Evolutionary conservation across 116 monocot species (phyloP).

Genomic region (Trichopus zeylanicus): DNA sequence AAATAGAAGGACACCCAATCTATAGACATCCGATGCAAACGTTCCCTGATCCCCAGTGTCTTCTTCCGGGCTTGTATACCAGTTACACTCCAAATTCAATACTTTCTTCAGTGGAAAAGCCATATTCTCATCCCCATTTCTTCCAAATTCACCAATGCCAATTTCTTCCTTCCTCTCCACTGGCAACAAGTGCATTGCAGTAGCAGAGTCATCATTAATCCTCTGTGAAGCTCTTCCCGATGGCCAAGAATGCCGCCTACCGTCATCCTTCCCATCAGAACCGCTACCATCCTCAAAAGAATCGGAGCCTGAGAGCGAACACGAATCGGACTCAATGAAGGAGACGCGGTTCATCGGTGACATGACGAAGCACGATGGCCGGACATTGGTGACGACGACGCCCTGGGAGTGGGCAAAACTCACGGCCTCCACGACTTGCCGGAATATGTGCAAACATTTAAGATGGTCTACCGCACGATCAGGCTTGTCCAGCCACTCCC

Average conservation of each 20-base stretch:
- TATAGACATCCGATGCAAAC: slow-evolving; percentile 75
- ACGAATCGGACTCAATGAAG: slow-evolving; percentile 85
- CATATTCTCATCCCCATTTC: slow-evolving; percentile 22
- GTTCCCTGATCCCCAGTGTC: slow-evolving; percentile 24
- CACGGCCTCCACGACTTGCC: slow-evolving; percentile 72
- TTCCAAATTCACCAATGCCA: not conserved
- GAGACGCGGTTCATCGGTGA: slow-evolving; percentile 56
- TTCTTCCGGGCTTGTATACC: slow-evolving; percentile 92
- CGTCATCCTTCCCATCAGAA: slow-evolving; percentile 1
- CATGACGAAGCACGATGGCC: slow-evolving; percentile 89
- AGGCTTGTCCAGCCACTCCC: slow-evolving; percentile 76
- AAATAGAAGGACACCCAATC: slow-evolving; percentile 82
- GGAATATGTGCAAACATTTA: slow-evolving; percentile 76
- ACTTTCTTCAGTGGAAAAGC: slow-evolving; percentile 67
- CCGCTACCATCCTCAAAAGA: slow-evolving; percentile 16
- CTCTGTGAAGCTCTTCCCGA: slow-evolving; percentile 1
- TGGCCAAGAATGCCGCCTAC: not conserved
- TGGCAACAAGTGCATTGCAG: not conserved
- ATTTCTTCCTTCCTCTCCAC: slow-evolving; percentile 3
- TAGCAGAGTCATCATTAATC: not conserved
- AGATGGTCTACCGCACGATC: slow-evolving; percentile 42
- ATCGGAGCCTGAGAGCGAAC: slow-evolving; percentile 50
- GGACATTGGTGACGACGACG: slow-evolving; percentile 53
- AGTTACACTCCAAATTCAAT: slow-evolving; percentile 59
- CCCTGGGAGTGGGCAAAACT: slow-evolving; percentile 70